These are phyloP conservation scores for Penicillium angulare DNA, from an alignment of 495 filamentous ascomycete genomes.

Conservation along the genomic window DNA sequence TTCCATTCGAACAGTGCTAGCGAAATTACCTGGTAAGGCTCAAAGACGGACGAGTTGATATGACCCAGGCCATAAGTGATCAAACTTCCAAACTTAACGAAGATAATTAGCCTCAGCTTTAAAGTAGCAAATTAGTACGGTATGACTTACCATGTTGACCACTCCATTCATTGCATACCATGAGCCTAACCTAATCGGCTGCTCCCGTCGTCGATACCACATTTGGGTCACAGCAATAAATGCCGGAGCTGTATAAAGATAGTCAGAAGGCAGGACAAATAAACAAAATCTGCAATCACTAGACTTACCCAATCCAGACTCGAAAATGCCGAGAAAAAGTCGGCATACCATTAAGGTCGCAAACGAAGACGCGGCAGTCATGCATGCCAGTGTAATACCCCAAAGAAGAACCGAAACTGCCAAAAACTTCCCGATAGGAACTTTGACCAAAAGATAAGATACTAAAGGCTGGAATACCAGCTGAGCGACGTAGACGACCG, in stretches of 20 bases:
- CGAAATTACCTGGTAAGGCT: constrained; percentile 50
- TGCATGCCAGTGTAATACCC: constrained; percentile 55
- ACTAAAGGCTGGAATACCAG: constrained; percentile 45
- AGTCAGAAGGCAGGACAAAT: not conserved
- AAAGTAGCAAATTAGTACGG: not conserved
- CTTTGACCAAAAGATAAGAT: constrained; percentile 38
- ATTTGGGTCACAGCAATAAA: constrained; percentile 62
- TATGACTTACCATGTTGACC: constrained; percentile 52
- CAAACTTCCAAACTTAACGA: constrained; percentile 40
- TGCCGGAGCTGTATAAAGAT: constrained; percentile 45
- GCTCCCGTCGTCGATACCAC: constrained; percentile 61
- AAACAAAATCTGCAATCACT: not conserved
- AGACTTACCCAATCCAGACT: constrained; percentile 45
- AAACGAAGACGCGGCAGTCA: constrained; percentile 57
- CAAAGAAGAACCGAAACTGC: constrained; percentile 57
- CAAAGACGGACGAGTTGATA: constrained; percentile 50
- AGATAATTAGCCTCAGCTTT: not conserved
- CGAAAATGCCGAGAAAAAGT: constrained; percentile 63
- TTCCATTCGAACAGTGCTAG: not conserved
- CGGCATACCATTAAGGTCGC: constrained; percentile 53
- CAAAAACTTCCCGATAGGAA: constrained; percentile 51
- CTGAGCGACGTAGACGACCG: constrained; percentile 51
- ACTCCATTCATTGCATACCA: constrained; percentile 63
- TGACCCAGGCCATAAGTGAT: constrained; percentile 61
- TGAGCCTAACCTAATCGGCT: constrained; percentile 55